phyloP scores from a whole-genome alignment of 2,329 filamentous ascomycete genomes.

The Aspergillus alliaceus region DNA sequence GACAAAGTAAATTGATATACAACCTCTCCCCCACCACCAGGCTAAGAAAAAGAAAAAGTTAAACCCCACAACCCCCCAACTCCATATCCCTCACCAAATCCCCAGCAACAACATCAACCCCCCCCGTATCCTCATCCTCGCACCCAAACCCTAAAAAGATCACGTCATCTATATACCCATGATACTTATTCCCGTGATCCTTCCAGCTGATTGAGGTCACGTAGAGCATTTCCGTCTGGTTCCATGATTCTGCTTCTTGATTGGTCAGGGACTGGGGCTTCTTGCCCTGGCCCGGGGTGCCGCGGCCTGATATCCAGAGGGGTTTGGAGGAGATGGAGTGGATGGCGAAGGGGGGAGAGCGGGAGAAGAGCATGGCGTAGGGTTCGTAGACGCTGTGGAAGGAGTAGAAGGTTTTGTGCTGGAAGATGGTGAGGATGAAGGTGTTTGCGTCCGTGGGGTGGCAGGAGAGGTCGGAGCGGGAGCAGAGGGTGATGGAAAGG shows the following conservation, averaged over 20 bases:
- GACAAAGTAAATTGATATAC: too few species aligned
- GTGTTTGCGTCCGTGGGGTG: slow-evolving; percentile 49
- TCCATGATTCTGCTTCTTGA: slow-evolving; percentile 4
- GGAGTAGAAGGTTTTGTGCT: slow-evolving; percentile 53
- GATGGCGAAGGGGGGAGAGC: slow-evolving; percentile 51
- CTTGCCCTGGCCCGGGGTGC: slow-evolving; percentile 25
- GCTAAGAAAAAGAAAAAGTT: neutral
- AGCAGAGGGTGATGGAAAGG: slow-evolving; percentile 56
- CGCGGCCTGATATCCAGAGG: slow-evolving; percentile 57
- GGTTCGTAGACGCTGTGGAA: slow-evolving; percentile 58
- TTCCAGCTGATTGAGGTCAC: slow-evolving; percentile 61
- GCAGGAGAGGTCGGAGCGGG: slow-evolving; percentile 48
- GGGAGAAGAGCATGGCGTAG: slow-evolving; percentile 54
- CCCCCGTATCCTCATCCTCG: slow-evolving; percentile 52
- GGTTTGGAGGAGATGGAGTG: slow-evolving; percentile 53
- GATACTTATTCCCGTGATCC: slow-evolving; percentile 47
- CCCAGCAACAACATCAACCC: slow-evolving; percentile 53
- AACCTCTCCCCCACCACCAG: too few species aligned
- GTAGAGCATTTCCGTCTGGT: slow-evolving; percentile 57
- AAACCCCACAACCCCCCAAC: neutral
- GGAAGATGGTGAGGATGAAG: slow-evolving; percentile 56
- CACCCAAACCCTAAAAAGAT: slow-evolving; percentile 58
- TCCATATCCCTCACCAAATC: slow-evolving; percentile 50
- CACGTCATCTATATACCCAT: slow-evolving; percentile 58
- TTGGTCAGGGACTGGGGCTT: slow-evolving; percentile 9